A percentile compares a stretch with the other conserved stretches of the same genome.
phyloP scores from a whole-genome alignment of 768 basidiomycete species.

The Tephrocybe rancida region DNA sequence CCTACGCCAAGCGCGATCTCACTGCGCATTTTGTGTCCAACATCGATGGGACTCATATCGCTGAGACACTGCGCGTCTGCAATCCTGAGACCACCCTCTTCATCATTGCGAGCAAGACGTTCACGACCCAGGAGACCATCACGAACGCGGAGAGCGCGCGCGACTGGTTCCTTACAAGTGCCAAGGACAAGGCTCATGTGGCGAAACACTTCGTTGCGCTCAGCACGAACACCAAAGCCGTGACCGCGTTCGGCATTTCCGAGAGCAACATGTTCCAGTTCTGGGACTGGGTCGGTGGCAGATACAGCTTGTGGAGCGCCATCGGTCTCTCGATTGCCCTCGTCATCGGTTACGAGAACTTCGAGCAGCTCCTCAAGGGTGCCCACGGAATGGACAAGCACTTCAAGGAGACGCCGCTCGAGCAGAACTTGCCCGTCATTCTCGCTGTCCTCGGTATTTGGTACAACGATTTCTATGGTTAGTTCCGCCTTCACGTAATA shows the following conservation, averaged over 20 bases:
- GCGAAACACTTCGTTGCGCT: slow-evolving; percentile 99
- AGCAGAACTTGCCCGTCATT: slow-evolving; percentile 90
- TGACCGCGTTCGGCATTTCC: slow-evolving; percentile 91
- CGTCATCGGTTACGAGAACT: slow-evolving; percentile 93
- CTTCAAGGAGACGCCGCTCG: slow-evolving; percentile 85
- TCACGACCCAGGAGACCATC: slow-evolving; percentile 99
- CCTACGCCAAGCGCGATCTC: slow-evolving; percentile 88
- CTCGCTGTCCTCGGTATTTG: slow-evolving; percentile 91
- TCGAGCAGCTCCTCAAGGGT: slow-evolving; percentile 85
- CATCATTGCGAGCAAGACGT: slow-evolving; percentile 99
- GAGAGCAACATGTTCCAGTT: slow-evolving; percentile 97
- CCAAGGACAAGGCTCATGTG: slow-evolving; percentile 88
- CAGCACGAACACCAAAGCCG: slow-evolving; percentile 93
- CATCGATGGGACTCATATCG: slow-evolving; percentile 97
- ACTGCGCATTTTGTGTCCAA: slow-evolving; percentile 92
- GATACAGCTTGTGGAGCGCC: slow-evolving; percentile 98
- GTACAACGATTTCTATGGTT: slow-evolving; percentile 98
- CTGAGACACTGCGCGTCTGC: slow-evolving; percentile 80
- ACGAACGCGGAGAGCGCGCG: slow-evolving; percentile 95
- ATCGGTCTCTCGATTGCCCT: slow-evolving; percentile 95
- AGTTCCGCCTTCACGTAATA: slow-evolving; percentile 7
- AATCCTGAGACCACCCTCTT: slow-evolving; percentile 94
- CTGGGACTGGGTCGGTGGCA: slow-evolving; percentile 99
- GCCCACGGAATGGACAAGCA: slow-evolving; percentile 99
- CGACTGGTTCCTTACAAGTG: slow-evolving; percentile 88